These are phyloP conservation scores for Apiospora arundinis DNA, from an alignment of 2,329 filamentous ascomycete genomes.

Conservation along the genomic window DNA sequence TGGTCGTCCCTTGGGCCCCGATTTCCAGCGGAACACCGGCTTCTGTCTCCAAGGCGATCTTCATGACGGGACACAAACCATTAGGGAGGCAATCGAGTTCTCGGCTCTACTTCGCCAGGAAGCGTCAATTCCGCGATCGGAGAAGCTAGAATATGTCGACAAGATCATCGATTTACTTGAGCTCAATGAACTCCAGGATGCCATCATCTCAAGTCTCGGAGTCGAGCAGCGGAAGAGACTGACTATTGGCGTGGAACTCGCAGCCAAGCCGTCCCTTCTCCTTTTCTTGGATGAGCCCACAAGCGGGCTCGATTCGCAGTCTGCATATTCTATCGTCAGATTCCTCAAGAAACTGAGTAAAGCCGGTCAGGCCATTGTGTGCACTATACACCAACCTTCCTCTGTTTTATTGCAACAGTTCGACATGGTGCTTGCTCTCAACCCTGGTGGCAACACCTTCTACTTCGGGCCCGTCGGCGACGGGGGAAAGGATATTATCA, in stretches of 20 bases:
- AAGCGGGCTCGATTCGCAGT: constrained; percentile 71
- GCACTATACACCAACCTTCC: constrained; percentile 76
- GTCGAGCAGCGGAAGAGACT: constrained; percentile 78
- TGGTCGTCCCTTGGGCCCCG: constrained; percentile 63
- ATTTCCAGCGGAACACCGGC: constrained; percentile 73
- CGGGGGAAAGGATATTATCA: constrained; percentile 67
- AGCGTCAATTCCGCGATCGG: constrained; percentile 58
- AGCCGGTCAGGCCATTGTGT: constrained; percentile 74
- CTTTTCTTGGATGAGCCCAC: constrained; percentile 79
- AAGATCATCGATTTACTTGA: constrained; percentile 73
- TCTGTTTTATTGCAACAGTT: constrained; percentile 74
- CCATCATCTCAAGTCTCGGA: constrained; percentile 76
- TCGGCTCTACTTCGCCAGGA: constrained; percentile 70
- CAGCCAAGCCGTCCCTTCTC: constrained; percentile 76
- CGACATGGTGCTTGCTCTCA: constrained; percentile 74
- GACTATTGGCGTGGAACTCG: constrained; percentile 87
- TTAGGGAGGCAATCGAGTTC: constrained; percentile 70
- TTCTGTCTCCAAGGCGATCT: constrained; percentile 77
- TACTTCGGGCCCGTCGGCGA: constrained; percentile 77
- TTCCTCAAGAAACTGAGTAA: constrained; percentile 69
- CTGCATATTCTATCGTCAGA: constrained; percentile 74
- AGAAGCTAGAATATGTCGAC: constrained; percentile 73
- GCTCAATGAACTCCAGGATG: constrained; percentile 70
- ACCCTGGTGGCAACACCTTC: constrained; percentile 72
- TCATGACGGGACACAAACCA: constrained; percentile 70